phyloP scores from a whole-genome alignment of 1,139 yeast genomes.

The Candida sp. region DNA sequence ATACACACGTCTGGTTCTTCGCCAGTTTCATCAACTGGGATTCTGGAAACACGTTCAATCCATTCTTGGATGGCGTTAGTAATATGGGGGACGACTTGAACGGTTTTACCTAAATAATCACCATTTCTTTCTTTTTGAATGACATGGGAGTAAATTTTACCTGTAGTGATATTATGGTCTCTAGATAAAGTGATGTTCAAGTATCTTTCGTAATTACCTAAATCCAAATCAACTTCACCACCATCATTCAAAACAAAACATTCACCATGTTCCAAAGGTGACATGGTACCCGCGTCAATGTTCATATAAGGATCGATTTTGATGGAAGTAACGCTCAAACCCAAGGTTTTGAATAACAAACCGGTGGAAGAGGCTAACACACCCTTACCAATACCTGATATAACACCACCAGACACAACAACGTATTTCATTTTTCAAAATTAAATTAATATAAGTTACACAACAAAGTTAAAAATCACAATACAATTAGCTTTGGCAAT shows the following conservation, averaged over 20 bases:
- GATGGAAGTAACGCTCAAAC: constrained; percentile 93
- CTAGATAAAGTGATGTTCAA: constrained; percentile 87
- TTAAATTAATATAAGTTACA: constrained; percentile 3
- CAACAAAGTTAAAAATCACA: constrained; percentile 5
- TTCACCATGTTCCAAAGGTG: constrained; percentile 98
- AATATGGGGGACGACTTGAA: constrained; percentile 97
- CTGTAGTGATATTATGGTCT: constrained; percentile 97
- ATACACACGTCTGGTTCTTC: constrained; percentile 92
- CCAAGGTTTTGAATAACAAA: constrained; percentile 86
- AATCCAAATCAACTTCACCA: constrained; percentile 97
- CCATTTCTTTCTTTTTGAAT: constrained; percentile 96
- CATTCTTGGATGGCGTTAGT: constrained; percentile 98
- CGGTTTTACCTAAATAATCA: constrained; percentile 98
- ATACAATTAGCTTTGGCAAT: constrained; percentile 2
- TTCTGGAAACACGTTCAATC: constrained; percentile 89
- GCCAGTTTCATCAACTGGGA: constrained; percentile 93
- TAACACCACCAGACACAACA: constrained; percentile 98
- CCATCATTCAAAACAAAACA: constrained; percentile 98
- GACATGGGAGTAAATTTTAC: constrained; percentile 92
- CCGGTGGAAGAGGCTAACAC: constrained; percentile 98
- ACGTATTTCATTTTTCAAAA: constrained; percentile 81
- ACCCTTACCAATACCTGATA: constrained; percentile 99
- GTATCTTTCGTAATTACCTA: constrained; percentile 98
- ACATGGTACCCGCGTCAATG: constrained; percentile 99
- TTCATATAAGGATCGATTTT: constrained; percentile 99